Percentiles rank a stretch among this genome's conserved stretches.
Conservation (phyloP, 306 rosid genomes). For the Sicyos edulis region DNA sequence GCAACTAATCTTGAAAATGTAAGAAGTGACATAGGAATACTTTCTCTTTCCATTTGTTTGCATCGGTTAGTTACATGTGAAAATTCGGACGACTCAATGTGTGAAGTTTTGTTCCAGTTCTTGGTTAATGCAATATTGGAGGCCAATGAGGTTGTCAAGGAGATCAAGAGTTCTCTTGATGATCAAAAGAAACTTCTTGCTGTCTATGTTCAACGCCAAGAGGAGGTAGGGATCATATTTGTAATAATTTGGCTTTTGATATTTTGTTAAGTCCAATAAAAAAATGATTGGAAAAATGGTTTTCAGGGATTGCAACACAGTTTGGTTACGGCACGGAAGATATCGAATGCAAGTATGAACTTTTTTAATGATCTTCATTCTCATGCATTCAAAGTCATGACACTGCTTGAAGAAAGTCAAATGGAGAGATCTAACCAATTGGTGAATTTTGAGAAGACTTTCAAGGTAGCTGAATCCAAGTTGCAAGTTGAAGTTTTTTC, state of each 20-base stretch:
- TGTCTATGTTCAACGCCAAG: constrained; percentile 54
- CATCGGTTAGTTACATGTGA: not conserved
- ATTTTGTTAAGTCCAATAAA: not conserved
- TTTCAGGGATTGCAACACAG: constrained; percentile 57
- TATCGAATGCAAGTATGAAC: constrained; percentile 55
- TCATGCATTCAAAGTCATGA: constrained; percentile 50
- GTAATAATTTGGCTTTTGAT: not conserved
- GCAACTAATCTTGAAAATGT: constrained; percentile 58
- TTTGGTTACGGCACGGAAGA: constrained; percentile 48
- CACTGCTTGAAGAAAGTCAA: constrained; percentile 54
- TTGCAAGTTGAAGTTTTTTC: not conserved
- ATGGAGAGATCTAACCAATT: constrained; percentile 46
- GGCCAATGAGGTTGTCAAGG: constrained; percentile 53
- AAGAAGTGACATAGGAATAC: constrained; percentile 15
- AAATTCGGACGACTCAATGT: not conserved
- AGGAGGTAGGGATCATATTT: constrained; percentile 40
- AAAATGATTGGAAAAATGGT: constrained; percentile 22
- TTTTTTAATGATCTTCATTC: constrained; percentile 52
- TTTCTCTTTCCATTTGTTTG: not conserved
- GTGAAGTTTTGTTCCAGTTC: constrained; percentile 42
- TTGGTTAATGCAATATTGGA: constrained; percentile 55
- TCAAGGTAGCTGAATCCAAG: constrained; percentile 46
- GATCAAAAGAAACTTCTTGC: constrained; percentile 63
- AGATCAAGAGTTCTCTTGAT: constrained; percentile 56
- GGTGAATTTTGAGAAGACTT: constrained; percentile 57